Evolutionary conservation across 106 monocot genomes (phyloP).

Genomic region (Allium cepa): DNA sequence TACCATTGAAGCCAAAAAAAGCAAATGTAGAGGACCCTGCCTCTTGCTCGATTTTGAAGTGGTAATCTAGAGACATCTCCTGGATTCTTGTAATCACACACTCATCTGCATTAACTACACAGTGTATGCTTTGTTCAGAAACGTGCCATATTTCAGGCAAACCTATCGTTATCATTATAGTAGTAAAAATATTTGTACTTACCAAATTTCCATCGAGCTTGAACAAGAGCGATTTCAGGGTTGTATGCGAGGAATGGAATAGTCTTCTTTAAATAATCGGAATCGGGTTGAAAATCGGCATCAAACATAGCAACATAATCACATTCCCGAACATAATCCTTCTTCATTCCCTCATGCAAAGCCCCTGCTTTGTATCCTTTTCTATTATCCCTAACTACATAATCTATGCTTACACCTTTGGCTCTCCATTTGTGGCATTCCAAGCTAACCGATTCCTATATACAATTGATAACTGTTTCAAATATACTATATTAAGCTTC

Average conservation of each 20-base stretch:
- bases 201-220: not conserved
- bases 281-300: constrained; percentile 24
- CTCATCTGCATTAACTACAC: constrained; percentile 25
- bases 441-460: not conserved
- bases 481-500: too few species aligned
- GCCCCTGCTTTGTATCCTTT: constrained; percentile 36
- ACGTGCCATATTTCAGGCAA: too few species aligned
- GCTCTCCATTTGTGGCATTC: constrained; percentile 5
- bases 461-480: not conserved
- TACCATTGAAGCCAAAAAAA: constrained; percentile 34
- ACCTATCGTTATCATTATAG: not conserved
- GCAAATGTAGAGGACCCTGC: constrained; percentile 27
- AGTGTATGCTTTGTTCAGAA: too few species aligned
- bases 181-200: constrained; percentile 4
- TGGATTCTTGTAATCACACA: constrained; percentile 26
- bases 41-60: constrained; percentile 29
- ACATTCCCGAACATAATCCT: constrained; percentile 27
- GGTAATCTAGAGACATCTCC: constrained; percentile 33
- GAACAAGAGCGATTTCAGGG: not conserved
- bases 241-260: not conserved
- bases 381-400: not conserved
- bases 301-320: constrained; percentile 59
- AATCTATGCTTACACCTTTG: not conserved
- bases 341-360: constrained; percentile 37
- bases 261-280: not conserved